phyloP scores from a whole-genome alignment of 2,329 filamentous ascomycete genomes.

The Aspergillus pseudotamarii region DNA sequence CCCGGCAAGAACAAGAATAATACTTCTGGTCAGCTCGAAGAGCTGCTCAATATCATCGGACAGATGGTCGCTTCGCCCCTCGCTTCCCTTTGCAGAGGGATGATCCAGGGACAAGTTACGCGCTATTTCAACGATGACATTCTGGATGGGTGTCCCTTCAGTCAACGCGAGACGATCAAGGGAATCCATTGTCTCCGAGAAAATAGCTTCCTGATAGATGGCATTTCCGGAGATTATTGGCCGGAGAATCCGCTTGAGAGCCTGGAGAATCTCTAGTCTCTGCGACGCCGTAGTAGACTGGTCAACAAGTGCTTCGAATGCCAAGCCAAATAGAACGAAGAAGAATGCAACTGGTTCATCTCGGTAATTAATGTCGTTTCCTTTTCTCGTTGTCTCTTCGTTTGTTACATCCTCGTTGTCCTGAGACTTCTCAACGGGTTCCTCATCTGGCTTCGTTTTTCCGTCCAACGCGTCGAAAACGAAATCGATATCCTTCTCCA shows the following conservation, averaged over 20 bases:
- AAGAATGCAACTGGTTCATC: conserved; percentile 98
- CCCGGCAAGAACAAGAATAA: conserved; percentile 87
- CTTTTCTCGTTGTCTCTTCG: conserved; percentile 53
- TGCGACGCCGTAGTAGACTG: conserved; percentile 75
- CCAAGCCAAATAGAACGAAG: conserved; percentile 94
- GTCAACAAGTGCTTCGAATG: conserved; percentile 91
- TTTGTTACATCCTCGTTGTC: conserved; percentile 18
- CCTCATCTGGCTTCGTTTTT: conserved; percentile 53
- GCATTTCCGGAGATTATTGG: conserved; percentile 94
- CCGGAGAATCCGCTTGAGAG: conserved; percentile 90
- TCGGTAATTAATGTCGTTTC: conserved; percentile 89
- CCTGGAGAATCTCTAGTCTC: conserved; percentile 83
- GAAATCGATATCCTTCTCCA: conserved; percentile 96
- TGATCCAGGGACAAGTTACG: conserved; percentile 87
- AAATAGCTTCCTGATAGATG: conserved; percentile 93
- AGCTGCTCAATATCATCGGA: conserved; percentile 98
- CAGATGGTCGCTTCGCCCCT: conserved; percentile 71
- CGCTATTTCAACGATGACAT: conserved; percentile 91
- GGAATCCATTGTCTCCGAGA: conserved; percentile 95
- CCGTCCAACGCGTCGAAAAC: conserved; percentile 96
- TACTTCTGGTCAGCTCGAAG: conserved; percentile 94
- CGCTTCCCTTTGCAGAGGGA: conserved; percentile 76
- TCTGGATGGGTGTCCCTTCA: conserved; percentile 84
- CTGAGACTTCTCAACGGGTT: conserved; percentile 28
- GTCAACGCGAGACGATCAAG: conserved; percentile 91